Conservation (phyloP, 2,329 filamentous ascomycete species). For the Venturia carpophila region DNA sequence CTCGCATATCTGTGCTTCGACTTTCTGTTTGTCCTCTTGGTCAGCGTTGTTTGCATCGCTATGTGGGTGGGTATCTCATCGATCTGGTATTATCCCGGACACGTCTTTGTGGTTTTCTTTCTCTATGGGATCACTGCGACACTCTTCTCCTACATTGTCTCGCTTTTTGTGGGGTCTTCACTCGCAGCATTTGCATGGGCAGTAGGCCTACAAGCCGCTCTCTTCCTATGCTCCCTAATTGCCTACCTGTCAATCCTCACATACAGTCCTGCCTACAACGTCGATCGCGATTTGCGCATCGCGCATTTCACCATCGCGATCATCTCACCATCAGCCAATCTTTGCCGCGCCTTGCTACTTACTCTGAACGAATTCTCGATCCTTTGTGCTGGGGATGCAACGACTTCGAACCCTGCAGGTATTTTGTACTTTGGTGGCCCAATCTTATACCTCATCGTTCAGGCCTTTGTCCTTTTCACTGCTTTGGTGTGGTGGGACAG, state of each 20-base stretch:
- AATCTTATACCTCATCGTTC: slow-evolving; percentile 72
- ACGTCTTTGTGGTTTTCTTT: slow-evolving; percentile 72
- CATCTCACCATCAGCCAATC: slow-evolving; percentile 68
- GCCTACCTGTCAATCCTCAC: slow-evolving; percentile 47
- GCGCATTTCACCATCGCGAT: slow-evolving; percentile 68
- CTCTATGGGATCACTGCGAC: slow-evolving; percentile 74
- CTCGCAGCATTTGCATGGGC: slow-evolving; percentile 78
- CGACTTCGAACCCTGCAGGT: slow-evolving; percentile 59
- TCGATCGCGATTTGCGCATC: slow-evolving; percentile 59
- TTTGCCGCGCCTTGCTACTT: slow-evolving; percentile 67
- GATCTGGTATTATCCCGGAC: slow-evolving; percentile 68
- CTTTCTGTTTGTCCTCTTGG: slow-evolving; percentile 61
- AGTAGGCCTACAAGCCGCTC: slow-evolving; percentile 56
- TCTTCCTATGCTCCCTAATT: slow-evolving; percentile 58
- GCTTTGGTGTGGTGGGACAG: slow-evolving; percentile 75
- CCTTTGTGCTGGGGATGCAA: slow-evolving; percentile 55
- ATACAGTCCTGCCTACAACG: slow-evolving; percentile 60
- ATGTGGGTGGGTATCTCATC: slow-evolving; percentile 57
- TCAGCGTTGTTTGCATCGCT: slow-evolving; percentile 57
- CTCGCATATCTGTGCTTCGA: slow-evolving; percentile 75
- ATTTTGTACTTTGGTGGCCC: slow-evolving; percentile 74
- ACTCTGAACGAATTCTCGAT: slow-evolving; percentile 77
- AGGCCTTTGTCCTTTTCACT: slow-evolving; percentile 62
- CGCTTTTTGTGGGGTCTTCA: slow-evolving; percentile 70
- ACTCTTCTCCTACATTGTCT: slow-evolving; percentile 71